Base-by-base conservation (phyloP, 2,329 filamentous ascomycete genomes). In the Ceratocystis lukuohia region DNA sequence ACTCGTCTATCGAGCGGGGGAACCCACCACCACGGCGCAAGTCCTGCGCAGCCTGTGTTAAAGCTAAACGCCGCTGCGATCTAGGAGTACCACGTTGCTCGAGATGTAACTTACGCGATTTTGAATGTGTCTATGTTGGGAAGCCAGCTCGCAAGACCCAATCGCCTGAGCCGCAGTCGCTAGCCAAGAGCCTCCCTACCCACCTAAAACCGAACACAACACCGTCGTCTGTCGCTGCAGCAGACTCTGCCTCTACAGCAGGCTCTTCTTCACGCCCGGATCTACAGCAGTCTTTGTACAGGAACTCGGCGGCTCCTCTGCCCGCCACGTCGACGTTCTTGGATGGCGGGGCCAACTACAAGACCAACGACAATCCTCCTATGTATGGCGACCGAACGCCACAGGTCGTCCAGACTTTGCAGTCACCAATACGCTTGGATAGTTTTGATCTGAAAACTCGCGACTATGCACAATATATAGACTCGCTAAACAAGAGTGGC, bases 31-130 rank as follows among this genome's bases (percentile, higher is more conserved):
- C 77, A 3, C 73, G 78, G 66, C 80, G 82, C 61, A 85, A 83
- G 73, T 81, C 83, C 2, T 86, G 83, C 70, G 74, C 77, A 2
- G 78, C 79, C 30, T 85, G 83, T 73, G 82, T 79, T 61, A 79
- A 78, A 70, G 78, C 82, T 28, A 85, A 85, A 72, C 77, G 83
- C 15, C 80, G 79, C 61, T 85, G 83, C 71, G 80, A 82, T 69
- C 77, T 80, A 46, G 76, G 76, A 20, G 71, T 77, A 15, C 83
- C 82, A 1, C 71, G 76, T 12, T 86, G 83, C 70, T 72, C 77
- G 17, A 77, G 83, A 56, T 86, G 83, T 70, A 71, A 73, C 0
- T 77, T 79, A 66, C 77, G 81, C 33, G 73, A 74, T 1, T 71
- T 84, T 0, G 62, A 71, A 0, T 85, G 83, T 72, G 71, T 75